Evolutionary conservation across 495 filamentous ascomycete genomes (phyloP).

Genomic region (Trichoderma erinaceum): DNA sequence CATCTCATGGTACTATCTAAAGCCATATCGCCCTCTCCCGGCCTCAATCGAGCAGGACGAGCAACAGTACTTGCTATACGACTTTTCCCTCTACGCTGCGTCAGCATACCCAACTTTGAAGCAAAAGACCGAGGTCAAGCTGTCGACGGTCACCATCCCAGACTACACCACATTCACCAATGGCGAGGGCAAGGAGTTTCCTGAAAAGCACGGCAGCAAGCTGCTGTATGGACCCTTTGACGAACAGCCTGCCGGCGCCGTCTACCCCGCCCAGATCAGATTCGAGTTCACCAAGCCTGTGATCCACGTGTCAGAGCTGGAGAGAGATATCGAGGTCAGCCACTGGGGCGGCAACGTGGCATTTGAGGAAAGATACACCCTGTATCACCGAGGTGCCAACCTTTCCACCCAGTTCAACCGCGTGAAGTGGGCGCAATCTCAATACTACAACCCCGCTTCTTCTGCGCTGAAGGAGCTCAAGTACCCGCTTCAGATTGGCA

Average conservation of each 20-base stretch:
- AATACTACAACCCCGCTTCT: constrained; percentile 69
- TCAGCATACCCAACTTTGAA: constrained; percentile 79
- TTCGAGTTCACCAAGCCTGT: constrained; percentile 96
- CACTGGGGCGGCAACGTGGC: constrained; percentile 98
- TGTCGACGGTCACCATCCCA: constrained; percentile 62
- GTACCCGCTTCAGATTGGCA: constrained; percentile 71
- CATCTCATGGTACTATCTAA: constrained; percentile 75
- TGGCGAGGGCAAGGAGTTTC: constrained; percentile 59
- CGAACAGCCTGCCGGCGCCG: constrained; percentile 64
- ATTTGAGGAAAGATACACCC: constrained; percentile 86
- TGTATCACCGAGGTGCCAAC: constrained; percentile 78
- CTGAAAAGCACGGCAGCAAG: constrained; percentile 73
- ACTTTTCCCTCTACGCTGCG: constrained; percentile 72
- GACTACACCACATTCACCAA: constrained; percentile 73
- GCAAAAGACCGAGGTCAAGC: constrained; percentile 94
- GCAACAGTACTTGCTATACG: constrained; percentile 77
- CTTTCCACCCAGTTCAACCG: constrained; percentile 81
- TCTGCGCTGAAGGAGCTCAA: constrained; percentile 76
- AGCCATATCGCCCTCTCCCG: constrained; percentile 70
- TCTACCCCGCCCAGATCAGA: constrained; percentile 67
- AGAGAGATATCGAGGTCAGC: constrained; percentile 89
- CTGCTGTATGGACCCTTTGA: constrained; percentile 92
- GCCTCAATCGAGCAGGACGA: constrained; percentile 72
- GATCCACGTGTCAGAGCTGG: constrained; percentile 63
- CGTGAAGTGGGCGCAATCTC: constrained; percentile 69